A percentile compares a stretch with the other conserved stretches of the same genome.
Evolutionary conservation across 192 early-diverging fungal species (phyloP).

Genomic region (Dissophora globulifera): DNA sequence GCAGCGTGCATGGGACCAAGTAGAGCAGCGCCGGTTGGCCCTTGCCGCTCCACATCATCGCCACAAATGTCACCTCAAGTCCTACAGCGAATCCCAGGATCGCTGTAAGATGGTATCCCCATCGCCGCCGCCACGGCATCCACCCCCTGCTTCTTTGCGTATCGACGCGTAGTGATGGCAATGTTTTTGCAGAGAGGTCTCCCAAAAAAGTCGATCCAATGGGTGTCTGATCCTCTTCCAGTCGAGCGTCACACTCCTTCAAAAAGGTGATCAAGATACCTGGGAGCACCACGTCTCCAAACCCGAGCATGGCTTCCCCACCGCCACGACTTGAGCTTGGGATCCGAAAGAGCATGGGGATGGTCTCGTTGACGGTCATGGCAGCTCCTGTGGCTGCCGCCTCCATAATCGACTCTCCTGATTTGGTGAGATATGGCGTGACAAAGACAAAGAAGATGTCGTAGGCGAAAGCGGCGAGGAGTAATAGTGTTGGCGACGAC

Average conservation of each 20-base stretch:
- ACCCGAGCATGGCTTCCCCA: constrained; percentile 56
- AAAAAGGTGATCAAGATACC: constrained; percentile 51
- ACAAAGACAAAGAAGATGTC: constrained; percentile 58
- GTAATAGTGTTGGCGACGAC: constrained; percentile 46
- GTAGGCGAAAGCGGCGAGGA: constrained; percentile 50
- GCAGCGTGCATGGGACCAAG: constrained; percentile 46
- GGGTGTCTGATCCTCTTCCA: constrained; percentile 35
- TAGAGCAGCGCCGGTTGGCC: constrained; percentile 54
- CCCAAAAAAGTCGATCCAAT: neutral
- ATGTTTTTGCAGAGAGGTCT: neutral
- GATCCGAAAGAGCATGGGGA: constrained; percentile 56
- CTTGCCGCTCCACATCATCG: constrained; percentile 53
- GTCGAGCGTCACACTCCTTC: constrained; percentile 43
- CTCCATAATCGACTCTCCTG: constrained; percentile 56
- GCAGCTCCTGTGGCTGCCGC: constrained; percentile 55
- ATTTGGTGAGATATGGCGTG: constrained; percentile 49
- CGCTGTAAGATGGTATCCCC: constrained; percentile 52
- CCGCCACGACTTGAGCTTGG: constrained; percentile 21
- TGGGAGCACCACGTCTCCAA: constrained; percentile 54
- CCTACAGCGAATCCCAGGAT: constrained; percentile 47
- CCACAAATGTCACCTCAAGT: constrained; percentile 53
- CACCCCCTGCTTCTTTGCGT: constrained; percentile 2
- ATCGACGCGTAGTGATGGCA: neutral
- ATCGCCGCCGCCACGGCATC: too few species aligned
- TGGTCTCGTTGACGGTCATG: constrained; percentile 52